Conservation (phyloP, 352 stramenopile genomes). For the Phytophthora pseudosyringae region DNA sequence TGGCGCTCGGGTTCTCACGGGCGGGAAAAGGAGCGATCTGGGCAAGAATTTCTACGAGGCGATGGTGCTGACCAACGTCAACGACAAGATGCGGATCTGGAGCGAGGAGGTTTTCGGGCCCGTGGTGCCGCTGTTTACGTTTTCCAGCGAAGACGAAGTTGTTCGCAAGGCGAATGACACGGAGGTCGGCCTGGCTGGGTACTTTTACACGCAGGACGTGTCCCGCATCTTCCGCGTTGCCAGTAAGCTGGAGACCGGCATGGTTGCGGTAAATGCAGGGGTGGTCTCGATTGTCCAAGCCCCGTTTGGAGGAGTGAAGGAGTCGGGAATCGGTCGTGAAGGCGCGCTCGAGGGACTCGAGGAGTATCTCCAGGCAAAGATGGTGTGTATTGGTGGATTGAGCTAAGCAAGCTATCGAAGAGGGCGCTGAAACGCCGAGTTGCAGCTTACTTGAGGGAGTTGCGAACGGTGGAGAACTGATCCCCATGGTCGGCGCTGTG, state of each 20-base stretch:
- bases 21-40: conserved; percentile 71
- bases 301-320: conserved; percentile 87
- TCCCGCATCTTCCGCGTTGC: conserved; percentile 82
- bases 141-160: conserved; percentile 94
- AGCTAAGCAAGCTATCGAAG: not conserved
- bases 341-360: conserved; percentile 84
- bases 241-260: conserved; percentile 84
- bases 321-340: conserved; percentile 87
- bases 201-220: conserved; percentile 93
- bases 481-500: no score
- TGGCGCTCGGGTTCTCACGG: conserved; percentile 84
- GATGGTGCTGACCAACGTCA: conserved; percentile 89
- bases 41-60: conserved; percentile 93
- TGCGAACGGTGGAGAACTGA: no score
- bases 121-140: conserved; percentile 89
- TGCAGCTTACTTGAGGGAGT: no score
- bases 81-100: conserved; percentile 82
- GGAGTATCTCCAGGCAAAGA: conserved; percentile 96
- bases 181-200: conserved; percentile 87
- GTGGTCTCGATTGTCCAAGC: conserved; percentile 80
- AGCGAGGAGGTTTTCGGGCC: conserved; percentile 96
- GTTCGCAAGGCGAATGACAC: conserved; percentile 92
- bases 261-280: conserved; percentile 93
- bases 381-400: conserved; percentile 22
- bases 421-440: no score